phyloP scores from a whole-genome alignment of 495 filamentous ascomycete genomes.

The Lasiosphaeria ovina region DNA sequence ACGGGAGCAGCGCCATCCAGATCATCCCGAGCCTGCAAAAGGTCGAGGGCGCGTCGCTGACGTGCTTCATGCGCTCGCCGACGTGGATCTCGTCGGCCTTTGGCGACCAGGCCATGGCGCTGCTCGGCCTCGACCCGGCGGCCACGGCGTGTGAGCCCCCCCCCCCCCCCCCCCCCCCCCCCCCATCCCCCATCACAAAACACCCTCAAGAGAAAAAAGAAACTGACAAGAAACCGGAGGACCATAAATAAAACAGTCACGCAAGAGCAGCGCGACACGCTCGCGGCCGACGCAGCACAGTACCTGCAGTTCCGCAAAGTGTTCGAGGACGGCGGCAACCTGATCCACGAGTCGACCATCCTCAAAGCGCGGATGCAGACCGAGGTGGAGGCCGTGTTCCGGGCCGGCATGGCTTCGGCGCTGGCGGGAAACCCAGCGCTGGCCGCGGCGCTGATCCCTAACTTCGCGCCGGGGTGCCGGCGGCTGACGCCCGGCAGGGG shows the following conservation, averaged over 20 bases:
- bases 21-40: constrained; percentile 65
- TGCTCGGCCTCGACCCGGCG: constrained; percentile 38
- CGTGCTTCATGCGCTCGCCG: constrained; percentile 65
- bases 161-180: background rate
- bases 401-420: constrained; percentile 31
- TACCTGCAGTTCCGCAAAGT: constrained; percentile 39
- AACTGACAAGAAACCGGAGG: background rate
- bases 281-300: constrained; percentile 30
- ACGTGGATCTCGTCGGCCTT: constrained; percentile 58
- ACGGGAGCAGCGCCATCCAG: constrained; percentile 68
- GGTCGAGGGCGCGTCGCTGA: constrained; percentile 51
- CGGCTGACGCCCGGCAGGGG: constrained; percentile 71
- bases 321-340: constrained; percentile 39
- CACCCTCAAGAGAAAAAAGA: background rate
- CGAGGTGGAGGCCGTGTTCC: constrained; percentile 22
- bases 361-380: constrained; percentile 33
- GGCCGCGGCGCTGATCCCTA: constrained; percentile 44
- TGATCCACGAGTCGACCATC: constrained; percentile 38
- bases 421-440: constrained; percentile 39
- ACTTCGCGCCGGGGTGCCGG: constrained; percentile 66
- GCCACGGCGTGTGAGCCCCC: constrained; percentile 31
- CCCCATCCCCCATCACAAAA: background rate
- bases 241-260: constrained; percentile 39
- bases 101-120: constrained; percentile 40
- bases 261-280: constrained; percentile 32